A percentile compares a stretch with the other conserved stretches of the same genome.
Evolutionary conservation across 441 rosid genomes (phyloP).

Genomic region (Corymbia calophylla): DNA sequence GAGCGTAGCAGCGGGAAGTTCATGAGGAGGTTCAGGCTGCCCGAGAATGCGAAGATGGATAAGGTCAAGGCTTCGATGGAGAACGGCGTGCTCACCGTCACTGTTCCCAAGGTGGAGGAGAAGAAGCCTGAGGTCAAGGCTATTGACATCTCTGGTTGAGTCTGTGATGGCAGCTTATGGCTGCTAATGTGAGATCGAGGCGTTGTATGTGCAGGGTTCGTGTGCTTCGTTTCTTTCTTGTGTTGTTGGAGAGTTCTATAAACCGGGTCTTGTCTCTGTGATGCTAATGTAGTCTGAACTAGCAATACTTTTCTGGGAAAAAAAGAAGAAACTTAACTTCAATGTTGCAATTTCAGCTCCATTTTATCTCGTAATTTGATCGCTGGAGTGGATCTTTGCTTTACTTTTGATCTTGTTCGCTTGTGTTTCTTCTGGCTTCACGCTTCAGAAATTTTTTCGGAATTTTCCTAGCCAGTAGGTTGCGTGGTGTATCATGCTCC

Average conservation of each 20-base stretch:
- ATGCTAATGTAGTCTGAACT: neutral
- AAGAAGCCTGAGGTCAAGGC: neutral
- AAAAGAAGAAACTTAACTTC: neutral
- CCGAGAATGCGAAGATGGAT: neutral
- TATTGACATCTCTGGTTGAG: neutral
- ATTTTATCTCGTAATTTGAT: neutral
- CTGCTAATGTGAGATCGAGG: neutral
- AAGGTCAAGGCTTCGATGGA: neutral
- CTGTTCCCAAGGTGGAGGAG: neutral
- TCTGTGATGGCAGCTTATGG: neutral
- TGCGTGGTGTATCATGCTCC: too few relatives aligned
- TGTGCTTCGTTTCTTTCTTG: neutral
- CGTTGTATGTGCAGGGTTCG: neutral
- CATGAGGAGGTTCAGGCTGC: neutral
- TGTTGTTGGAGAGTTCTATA: neutral
- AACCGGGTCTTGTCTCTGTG: neutral
- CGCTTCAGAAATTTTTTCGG: neutral
- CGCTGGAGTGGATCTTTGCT: neutral
- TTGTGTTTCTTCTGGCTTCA: neutral
- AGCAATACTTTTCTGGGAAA: neutral
- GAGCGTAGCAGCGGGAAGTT: neutral
- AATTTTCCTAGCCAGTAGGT: neutral
- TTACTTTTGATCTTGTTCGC: neutral
- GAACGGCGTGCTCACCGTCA: neutral
- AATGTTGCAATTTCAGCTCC: neutral